Conservation (phyloP, 2,329 filamentous ascomycete species). For the Alternaria arborescens region DNA sequence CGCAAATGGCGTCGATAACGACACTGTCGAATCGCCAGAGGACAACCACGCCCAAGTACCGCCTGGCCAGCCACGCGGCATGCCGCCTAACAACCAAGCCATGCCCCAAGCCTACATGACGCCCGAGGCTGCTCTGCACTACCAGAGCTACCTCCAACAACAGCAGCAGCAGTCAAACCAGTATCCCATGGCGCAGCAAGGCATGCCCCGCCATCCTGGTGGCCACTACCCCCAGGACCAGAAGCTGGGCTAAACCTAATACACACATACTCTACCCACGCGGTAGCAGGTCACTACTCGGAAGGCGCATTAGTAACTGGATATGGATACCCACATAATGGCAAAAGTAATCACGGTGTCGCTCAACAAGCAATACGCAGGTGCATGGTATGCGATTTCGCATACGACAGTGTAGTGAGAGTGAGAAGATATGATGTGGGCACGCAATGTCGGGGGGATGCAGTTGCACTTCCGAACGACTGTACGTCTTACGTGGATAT, state of each 20-base stretch:
- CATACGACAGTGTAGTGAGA: conserved; percentile 29
- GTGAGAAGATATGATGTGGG: conserved; percentile 42
- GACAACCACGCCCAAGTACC: conserved; percentile 84
- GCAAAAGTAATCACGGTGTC: conserved; percentile 48
- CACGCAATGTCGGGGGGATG: conserved; percentile 42
- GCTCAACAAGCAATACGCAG: conserved; percentile 34
- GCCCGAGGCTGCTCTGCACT: conserved; percentile 75
- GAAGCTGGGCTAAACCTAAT: conserved; percentile 50
- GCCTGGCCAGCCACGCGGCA: conserved; percentile 71
- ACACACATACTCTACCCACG: conserved; percentile 32
- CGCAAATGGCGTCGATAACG: conserved; percentile 66
- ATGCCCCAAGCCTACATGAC: conserved; percentile 72
- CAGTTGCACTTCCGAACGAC: conserved; percentile 41
- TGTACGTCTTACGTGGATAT: conserved; percentile 49
- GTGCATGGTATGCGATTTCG: conserved; percentile 31
- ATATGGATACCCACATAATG: conserved; percentile 53
- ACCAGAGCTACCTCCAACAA: conserved; percentile 81
- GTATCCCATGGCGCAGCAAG: conserved; percentile 79
- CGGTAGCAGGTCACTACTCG: conserved; percentile 39
- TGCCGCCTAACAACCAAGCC: conserved; percentile 69
- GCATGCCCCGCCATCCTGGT: conserved; percentile 68
- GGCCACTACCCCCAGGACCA: conserved; percentile 77
- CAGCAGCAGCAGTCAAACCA: conserved; percentile 64
- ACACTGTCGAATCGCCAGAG: conserved; percentile 84
- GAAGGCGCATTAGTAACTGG: conserved; percentile 45